Conservation (phyloP, 2,329 filamentous ascomycete species). For the Colletotrichum costaricense region DNA sequence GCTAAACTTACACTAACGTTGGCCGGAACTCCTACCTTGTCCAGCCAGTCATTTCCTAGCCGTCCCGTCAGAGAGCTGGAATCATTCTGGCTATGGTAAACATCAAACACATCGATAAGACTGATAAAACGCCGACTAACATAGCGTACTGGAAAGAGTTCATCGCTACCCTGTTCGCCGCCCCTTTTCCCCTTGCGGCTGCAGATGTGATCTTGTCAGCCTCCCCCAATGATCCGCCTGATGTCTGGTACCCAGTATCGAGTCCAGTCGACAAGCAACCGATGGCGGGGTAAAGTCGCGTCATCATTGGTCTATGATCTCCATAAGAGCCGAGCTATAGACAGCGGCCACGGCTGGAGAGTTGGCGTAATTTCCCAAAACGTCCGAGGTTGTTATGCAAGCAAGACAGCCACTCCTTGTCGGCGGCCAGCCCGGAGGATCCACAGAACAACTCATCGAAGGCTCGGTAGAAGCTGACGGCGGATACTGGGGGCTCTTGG, state of each 20-base stretch:
- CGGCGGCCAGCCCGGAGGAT: constrained; percentile 43
- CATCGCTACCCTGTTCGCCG: constrained; percentile 26
- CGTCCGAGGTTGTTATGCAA: constrained; percentile 56
- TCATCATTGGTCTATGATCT: constrained; percentile 45
- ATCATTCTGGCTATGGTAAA: constrained; percentile 31
- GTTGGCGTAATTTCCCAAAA: constrained; percentile 58
- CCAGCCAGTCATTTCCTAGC: constrained; percentile 16
- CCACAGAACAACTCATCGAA: constrained; percentile 58
- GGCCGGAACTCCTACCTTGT: not conserved
- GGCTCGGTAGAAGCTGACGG: constrained; percentile 37
- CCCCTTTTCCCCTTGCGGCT: constrained; percentile 26
- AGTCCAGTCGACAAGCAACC: constrained; percentile 28
- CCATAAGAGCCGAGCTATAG: constrained; percentile 53
- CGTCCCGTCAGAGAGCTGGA: constrained; percentile 6
- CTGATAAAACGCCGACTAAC: constrained; percentile 31
- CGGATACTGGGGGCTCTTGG: constrained; percentile 27
- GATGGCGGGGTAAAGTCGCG: constrained; percentile 41
- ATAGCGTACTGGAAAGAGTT: constrained; percentile 24
- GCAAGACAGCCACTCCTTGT: constrained; percentile 41
- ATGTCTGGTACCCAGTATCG: constrained; percentile 19
- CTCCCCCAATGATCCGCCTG: constrained; percentile 25
- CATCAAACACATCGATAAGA: constrained; percentile 39
- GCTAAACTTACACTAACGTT: not conserved
- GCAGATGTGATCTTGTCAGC: constrained; percentile 32
- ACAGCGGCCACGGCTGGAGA: constrained; percentile 47